phyloP scores from a whole-genome alignment of 2,329 filamentous ascomycete genomes.

The Pseudogymnoascus sp. region DNA sequence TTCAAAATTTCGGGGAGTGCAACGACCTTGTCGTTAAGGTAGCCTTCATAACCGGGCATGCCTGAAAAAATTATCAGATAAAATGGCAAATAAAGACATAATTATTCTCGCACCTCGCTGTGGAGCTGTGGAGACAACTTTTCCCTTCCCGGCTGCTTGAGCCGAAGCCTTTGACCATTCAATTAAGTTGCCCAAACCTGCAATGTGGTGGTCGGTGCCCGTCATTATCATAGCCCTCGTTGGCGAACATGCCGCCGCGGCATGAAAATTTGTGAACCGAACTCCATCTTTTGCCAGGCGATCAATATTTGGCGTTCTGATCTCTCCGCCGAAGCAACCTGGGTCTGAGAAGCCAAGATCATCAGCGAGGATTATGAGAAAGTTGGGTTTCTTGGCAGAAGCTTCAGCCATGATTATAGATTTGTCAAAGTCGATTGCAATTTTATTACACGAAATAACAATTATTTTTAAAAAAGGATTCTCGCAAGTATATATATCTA shows the following conservation, averaged over 20 bases:
- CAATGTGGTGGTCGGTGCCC: slow-evolving; percentile 46
- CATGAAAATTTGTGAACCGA: slow-evolving; percentile 51
- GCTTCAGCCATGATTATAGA: not conserved
- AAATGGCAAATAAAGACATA: slow-evolving; percentile 19
- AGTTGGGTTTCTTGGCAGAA: slow-evolving; percentile 28
- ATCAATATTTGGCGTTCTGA: slow-evolving; percentile 49
- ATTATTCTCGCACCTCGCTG: not conserved
- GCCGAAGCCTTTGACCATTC: slow-evolving; percentile 37
- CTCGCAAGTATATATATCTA: not conserved
- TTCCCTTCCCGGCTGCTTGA: slow-evolving; percentile 12
- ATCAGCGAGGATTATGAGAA: slow-evolving; percentile 39
- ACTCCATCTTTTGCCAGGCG: slow-evolving; percentile 41
- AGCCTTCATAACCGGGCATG: slow-evolving; percentile 48
- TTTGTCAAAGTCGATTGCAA: not conserved
- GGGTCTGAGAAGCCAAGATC: slow-evolving; percentile 39
- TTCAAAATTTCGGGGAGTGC: slow-evolving; percentile 43
- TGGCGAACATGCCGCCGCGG: slow-evolving; percentile 51
- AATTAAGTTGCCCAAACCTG: slow-evolving; percentile 34
- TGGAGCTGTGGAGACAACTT: slow-evolving; percentile 11
- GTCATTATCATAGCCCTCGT: slow-evolving; percentile 53
- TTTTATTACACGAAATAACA: not conserved
- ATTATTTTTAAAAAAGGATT: not conserved
- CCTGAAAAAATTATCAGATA: slow-evolving; percentile 36
- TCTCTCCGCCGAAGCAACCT: slow-evolving; percentile 48
- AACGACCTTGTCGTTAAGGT: slow-evolving; percentile 44